Conservation (phyloP, 768 basidiomycete genomes). For the Lactarius trivialis region DNA sequence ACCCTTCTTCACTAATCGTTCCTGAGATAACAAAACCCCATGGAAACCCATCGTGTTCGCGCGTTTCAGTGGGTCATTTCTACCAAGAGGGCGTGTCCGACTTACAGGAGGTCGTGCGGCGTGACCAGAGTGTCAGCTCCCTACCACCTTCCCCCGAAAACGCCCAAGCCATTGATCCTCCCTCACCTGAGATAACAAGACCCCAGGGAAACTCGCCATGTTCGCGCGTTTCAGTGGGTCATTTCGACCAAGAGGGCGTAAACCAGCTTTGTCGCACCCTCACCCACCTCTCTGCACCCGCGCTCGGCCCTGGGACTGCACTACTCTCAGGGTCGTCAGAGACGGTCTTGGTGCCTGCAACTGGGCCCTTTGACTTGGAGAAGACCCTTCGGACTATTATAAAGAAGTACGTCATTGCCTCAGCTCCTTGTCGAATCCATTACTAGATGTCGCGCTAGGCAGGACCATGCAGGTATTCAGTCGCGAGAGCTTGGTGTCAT, state of each 20-base stretch:
- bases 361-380: constrained; percentile 30
- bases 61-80: too few relatives aligned
- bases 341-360: constrained; percentile 22
- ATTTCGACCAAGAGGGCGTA: constrained; percentile 51
- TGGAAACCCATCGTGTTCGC: neutral
- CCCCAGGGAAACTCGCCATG: neutral
- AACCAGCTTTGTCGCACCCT: constrained; percentile 34
- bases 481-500: constrained; percentile 52
- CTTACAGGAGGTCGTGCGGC: neutral
- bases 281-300: too few relatives aligned
- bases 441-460: constrained; percentile 30
- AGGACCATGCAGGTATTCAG: constrained; percentile 42
- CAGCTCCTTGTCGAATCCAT: neutral
- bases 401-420: constrained; percentile 21
- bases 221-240: constrained; percentile 35
- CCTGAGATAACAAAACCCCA: neutral
- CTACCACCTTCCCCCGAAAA: neutral
- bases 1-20: neutral
- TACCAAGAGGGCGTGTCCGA: too few relatives aligned
- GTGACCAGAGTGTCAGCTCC: constrained; percentile 2
- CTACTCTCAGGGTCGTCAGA: constrained; percentile 15
- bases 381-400: constrained; percentile 25
- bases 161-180: neutral
- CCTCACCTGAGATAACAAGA: neutral
- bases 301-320: too few relatives aligned